Percentiles rank a stretch among this genome's conserved stretches.
These are phyloP conservation scores for Skeletonema potamos DNA, from an alignment of 108 stramenopile genomes.

Conservation along the genomic window DNA sequence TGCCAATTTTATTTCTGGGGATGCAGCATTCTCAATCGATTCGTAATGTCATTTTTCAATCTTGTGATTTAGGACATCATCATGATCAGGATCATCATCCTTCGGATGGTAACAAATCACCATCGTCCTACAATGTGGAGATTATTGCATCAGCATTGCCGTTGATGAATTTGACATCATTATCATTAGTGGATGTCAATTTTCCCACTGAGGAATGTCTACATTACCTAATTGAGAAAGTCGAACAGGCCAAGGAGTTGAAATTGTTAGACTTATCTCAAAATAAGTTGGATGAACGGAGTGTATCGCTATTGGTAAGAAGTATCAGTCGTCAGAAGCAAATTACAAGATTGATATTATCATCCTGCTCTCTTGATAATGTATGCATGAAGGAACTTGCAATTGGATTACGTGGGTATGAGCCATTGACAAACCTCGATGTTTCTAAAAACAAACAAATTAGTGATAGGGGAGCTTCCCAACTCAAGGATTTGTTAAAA, in stretches of 20 bases:
- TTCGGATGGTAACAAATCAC: neutral
- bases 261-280: slow-evolving; percentile 11
- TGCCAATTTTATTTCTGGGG: slow-evolving; percentile 3
- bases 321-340: neutral
- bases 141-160: slow-evolving; percentile 15
- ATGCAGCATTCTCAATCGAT: slow-evolving; percentile 16
- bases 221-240: neutral
- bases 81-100: neutral
- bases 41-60: slow-evolving; percentile 5
- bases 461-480: slow-evolving; percentile 1
- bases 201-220: slow-evolving; percentile 6
- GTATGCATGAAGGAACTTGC: slow-evolving; percentile 13
- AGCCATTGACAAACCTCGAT: slow-evolving; percentile 4
- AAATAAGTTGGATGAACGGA: slow-evolving; percentile 1
- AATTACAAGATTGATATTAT: slow-evolving; percentile 3
- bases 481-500: slow-evolving; percentile 12
- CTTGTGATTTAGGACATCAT: slow-evolving; percentile 13
- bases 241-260: slow-evolving; percentile 2
- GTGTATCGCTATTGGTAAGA: neutral
- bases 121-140: neutral
- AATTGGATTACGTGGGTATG: slow-evolving; percentile 7
- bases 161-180: neutral
- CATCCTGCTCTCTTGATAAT: slow-evolving; percentile 17
- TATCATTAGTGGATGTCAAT: slow-evolving; percentile 12
- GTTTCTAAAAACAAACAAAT: slow-evolving; percentile 3